phyloP scores from a whole-genome alignment of 495 filamentous ascomycete genomes.

The Friedmanniomyces simplex region DNA sequence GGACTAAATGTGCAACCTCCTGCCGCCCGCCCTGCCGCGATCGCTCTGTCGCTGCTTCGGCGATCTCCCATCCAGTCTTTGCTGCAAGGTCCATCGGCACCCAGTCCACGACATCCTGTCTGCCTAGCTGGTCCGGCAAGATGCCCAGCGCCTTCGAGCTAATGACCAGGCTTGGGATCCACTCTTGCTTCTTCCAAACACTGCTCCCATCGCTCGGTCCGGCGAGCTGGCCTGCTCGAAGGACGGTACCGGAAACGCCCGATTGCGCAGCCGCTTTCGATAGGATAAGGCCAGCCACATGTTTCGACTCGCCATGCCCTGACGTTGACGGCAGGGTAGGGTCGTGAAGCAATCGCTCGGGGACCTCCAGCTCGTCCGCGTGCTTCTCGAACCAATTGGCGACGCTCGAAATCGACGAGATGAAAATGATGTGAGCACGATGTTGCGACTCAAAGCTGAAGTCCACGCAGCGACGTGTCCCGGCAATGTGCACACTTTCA shows the following conservation, averaged over 20 bases:
- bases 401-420: conserved; percentile 12
- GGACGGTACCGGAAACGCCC: not conserved
- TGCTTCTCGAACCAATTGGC: conserved; percentile 3
- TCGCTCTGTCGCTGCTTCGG: not conserved
- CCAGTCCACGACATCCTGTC: conserved; percentile 11
- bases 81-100: conserved; percentile 6
- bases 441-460: not conserved
- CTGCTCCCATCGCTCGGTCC: conserved; percentile 1
- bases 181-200: conserved; percentile 13
- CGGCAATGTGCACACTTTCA: conserved; percentile 6
- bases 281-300: conserved; percentile 11
- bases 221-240: conserved; percentile 14
- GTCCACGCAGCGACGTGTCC: conserved; percentile 3
- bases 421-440: conserved; percentile 5
- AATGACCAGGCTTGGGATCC: conserved; percentile 7
- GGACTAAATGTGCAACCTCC: conserved; percentile 4
- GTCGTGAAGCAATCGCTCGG: conserved; percentile 6
- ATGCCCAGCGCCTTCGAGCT: conserved; percentile 1
- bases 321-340: not conserved
- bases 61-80: not conserved
- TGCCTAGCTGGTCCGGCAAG: conserved; percentile 1
- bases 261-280: not conserved
- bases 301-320: conserved; percentile 17
- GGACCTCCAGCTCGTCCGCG: not conserved
- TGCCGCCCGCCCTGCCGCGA: not conserved